A percentile compares a stretch with the other conserved stretches of the same genome.
phyloP scores from a whole-genome alignment of 352 stramenopile species.

The Pythium utonaiense region DNA sequence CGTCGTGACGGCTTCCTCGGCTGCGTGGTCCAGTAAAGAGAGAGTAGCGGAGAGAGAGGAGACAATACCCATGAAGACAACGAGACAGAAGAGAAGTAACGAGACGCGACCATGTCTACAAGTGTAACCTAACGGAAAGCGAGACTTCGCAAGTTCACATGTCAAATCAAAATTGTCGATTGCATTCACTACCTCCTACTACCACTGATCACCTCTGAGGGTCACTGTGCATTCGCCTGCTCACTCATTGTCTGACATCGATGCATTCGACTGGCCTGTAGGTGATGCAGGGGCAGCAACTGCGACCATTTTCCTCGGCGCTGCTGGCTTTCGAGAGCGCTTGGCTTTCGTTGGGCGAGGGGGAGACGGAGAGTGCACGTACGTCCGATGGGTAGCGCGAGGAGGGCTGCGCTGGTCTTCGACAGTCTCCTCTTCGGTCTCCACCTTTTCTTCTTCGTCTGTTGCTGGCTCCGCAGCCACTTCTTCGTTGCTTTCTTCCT shows the following conservation, averaged over 20 bases:
- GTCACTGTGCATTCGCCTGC: background rate
- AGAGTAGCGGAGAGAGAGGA: background rate
- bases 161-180: background rate
- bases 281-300: background rate
- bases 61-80: no score
- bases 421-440: background rate
- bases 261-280: background rate
- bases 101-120: no score
- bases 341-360: constrained; percentile 6
- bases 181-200: background rate
- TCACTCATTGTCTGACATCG: constrained; percentile 9
- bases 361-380: constrained; percentile 6
- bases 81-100: no score
- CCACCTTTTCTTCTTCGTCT: background rate
- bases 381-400: background rate
- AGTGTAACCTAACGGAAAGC: constrained; percentile 15
- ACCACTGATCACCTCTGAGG: background rate
- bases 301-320: constrained; percentile 10
- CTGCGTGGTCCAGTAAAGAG: constrained; percentile 23
- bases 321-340: constrained; percentile 19
- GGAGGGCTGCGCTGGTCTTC: background rate
- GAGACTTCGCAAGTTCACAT: background rate
- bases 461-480: background rate
- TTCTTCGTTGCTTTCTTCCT: background rate
- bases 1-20: constrained; percentile 16